phyloP scores from a whole-genome alignment of 2,329 filamentous ascomycete genomes.

The Colletotrichum noveboracense region DNA sequence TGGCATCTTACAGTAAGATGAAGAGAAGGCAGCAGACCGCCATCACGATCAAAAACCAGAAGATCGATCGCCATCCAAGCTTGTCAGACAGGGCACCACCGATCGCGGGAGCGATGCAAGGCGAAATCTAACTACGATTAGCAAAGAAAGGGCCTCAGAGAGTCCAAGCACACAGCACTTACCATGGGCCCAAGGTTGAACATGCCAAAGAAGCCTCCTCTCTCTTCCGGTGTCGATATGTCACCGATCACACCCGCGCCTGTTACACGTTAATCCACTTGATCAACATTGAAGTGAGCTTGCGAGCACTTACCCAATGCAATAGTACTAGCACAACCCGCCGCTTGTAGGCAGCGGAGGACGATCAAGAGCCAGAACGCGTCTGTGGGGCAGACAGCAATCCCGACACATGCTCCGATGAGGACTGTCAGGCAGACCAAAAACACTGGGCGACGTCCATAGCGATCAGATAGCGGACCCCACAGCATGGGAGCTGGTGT shows the following conservation, averaged over 20 bases:
- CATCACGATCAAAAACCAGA: constrained; percentile 59
- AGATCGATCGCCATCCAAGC: constrained; percentile 56
- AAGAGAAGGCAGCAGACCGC: constrained; percentile 39
- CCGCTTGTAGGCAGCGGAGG: constrained; percentile 33
- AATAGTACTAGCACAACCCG: constrained; percentile 38
- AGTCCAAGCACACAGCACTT: not conserved
- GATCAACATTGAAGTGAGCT: not conserved
- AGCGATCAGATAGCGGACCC: constrained; percentile 37
- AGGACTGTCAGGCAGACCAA: constrained; percentile 33
- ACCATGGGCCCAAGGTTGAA: constrained; percentile 38
- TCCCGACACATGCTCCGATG: constrained; percentile 34
- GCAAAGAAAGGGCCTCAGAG: not conserved
- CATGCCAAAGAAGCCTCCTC: constrained; percentile 36
- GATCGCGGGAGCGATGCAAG: constrained; percentile 54
- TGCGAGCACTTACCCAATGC: constrained; percentile 23
- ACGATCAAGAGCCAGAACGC: constrained; percentile 37
- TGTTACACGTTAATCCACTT: not conserved
- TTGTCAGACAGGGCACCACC: constrained; percentile 52
- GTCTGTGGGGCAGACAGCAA: constrained; percentile 33
- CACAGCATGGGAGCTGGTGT: constrained; percentile 35
- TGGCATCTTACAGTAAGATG: constrained; percentile 27
- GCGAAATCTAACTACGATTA: constrained; percentile 34
- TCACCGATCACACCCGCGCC: constrained; percentile 38
- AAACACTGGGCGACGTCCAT: constrained; percentile 34
- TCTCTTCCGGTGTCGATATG: constrained; percentile 34